Percentiles rank a stretch among this genome's conserved stretches.
These are phyloP conservation scores for Euphrasia confusa DNA, from an alignment of 257 asterid genomes.

Conservation along the genomic window DNA sequence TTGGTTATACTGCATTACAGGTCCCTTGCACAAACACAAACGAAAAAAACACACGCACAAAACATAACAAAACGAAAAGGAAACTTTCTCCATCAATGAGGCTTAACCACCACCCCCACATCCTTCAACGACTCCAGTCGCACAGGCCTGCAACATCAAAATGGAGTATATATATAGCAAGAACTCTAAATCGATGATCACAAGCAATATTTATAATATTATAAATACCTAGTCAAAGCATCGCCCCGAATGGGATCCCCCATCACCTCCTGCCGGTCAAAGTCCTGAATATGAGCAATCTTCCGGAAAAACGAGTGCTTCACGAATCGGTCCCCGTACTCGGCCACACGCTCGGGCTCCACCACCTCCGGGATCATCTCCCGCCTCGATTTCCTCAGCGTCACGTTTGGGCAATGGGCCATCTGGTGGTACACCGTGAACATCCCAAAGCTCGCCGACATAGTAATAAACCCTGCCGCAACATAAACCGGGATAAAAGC, in stretches of 20 bases:
- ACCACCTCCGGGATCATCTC: slow-evolving; percentile 54
- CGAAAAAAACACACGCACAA: too few species aligned
- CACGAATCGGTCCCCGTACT: slow-evolving; percentile 39
- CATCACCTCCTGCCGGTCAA: slow-evolving; percentile 18
- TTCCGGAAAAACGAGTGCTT: slow-evolving; percentile 52
- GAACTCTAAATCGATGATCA: too few species aligned
- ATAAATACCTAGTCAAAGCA: slow-evolving; percentile 37
- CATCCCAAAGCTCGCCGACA: slow-evolving; percentile 38
- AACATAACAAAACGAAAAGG: too few species aligned
- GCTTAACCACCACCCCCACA: slow-evolving; percentile 44
- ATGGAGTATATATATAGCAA: background rate
- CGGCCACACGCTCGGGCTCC: slow-evolving; percentile 52
- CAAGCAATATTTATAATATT: too few species aligned
- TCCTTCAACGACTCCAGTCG: slow-evolving; percentile 44
- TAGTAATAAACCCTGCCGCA: slow-evolving; percentile 45
- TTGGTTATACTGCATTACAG: too few species aligned
- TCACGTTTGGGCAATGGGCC: slow-evolving; percentile 44
- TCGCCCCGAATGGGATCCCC: slow-evolving; percentile 32
- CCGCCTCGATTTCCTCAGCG: slow-evolving; percentile 47
- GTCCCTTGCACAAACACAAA: too few species aligned
- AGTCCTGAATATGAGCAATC: slow-evolving; percentile 44
- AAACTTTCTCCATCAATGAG: background rate
- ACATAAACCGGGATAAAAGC: slow-evolving; percentile 41
- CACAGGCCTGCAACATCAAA: slow-evolving; percentile 29
- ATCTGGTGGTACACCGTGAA: slow-evolving; percentile 48